Conservation (phyloP, 768 basidiomycete genomes). For the Boletus coccyginus region DNA sequence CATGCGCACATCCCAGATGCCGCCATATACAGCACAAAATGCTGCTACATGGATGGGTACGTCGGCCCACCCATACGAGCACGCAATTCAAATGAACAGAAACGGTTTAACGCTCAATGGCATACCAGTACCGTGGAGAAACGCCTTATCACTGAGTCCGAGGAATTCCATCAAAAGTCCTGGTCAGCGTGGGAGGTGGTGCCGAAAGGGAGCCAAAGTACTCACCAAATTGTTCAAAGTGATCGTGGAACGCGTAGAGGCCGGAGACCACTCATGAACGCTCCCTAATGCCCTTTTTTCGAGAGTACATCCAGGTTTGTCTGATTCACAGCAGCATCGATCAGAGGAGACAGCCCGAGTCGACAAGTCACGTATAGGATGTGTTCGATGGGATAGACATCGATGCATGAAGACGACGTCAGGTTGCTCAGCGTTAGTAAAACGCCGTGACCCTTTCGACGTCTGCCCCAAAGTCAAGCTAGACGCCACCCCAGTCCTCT, state of each 20-base stretch:
- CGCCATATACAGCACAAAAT: neutral
- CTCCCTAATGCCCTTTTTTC: neutral
- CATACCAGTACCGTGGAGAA: constrained; percentile 3
- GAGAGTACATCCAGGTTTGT: neutral
- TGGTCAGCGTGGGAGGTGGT: neutral
- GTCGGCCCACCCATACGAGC: neutral
- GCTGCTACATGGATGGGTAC: neutral
- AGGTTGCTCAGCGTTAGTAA: constrained; percentile 51
- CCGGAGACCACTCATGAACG: constrained; percentile 1
- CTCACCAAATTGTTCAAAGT: constrained; percentile 5
- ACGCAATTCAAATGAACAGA: neutral
- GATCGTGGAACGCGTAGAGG: neutral
- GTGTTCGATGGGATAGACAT: neutral
- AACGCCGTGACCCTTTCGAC: constrained; percentile 56
- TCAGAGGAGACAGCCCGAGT: constrained; percentile 1
- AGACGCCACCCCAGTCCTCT: constrained; percentile 67
- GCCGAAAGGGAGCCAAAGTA: neutral
- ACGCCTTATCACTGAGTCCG: constrained; percentile 2
- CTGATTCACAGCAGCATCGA: constrained; percentile 1
- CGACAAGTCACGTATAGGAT: neutral
- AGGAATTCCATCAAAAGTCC: neutral
- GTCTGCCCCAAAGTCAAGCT: constrained; percentile 45
- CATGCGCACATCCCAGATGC: neutral
- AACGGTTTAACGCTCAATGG: neutral
- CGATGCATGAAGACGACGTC: constrained; percentile 35